phyloP scores from a whole-genome alignment of 2,329 filamentous ascomycete genomes.

The Emergomyces orientalis region DNA sequence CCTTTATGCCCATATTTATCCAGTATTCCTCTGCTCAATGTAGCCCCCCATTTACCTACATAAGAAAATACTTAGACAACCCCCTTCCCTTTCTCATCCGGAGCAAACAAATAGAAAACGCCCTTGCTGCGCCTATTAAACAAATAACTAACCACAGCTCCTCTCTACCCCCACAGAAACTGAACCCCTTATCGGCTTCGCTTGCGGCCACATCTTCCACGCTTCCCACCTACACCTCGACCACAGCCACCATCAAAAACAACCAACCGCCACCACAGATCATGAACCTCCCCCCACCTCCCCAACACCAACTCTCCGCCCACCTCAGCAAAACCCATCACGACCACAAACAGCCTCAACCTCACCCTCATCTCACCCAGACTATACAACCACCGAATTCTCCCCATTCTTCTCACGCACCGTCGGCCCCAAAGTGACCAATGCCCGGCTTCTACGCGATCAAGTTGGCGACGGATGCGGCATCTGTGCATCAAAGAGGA shows the following conservation, averaged over 20 bases:
- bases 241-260: conserved; percentile 21
- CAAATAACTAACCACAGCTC: background rate
- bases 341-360: conserved; percentile 5
- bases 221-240: conserved; percentile 48
- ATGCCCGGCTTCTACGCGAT: conserved; percentile 67
- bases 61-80: background rate
- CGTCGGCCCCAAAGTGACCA: conserved; percentile 78
- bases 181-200: conserved; percentile 55
- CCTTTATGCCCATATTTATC: background rate
- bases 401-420: conserved; percentile 38
- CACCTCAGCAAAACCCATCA: background rate
- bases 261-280: conserved; percentile 15
- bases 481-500: conserved; percentile 30
- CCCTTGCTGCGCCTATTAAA: background rate
- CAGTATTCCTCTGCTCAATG: background rate
- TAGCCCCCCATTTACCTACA: background rate
- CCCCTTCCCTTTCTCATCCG: background rate
- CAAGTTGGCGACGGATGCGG: conserved; percentile 43
- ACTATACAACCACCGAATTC: conserved; percentile 3
- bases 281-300: conserved; percentile 10
- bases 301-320: conserved; percentile 1
- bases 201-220: conserved; percentile 61
- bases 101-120: background rate
- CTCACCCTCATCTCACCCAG: background rate
- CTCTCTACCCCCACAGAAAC: conserved; percentile 31